Evolutionary conservation across 2,329 filamentous ascomycete species (phyloP).

Genomic region (Hirsutella minnesotensis): DNA sequence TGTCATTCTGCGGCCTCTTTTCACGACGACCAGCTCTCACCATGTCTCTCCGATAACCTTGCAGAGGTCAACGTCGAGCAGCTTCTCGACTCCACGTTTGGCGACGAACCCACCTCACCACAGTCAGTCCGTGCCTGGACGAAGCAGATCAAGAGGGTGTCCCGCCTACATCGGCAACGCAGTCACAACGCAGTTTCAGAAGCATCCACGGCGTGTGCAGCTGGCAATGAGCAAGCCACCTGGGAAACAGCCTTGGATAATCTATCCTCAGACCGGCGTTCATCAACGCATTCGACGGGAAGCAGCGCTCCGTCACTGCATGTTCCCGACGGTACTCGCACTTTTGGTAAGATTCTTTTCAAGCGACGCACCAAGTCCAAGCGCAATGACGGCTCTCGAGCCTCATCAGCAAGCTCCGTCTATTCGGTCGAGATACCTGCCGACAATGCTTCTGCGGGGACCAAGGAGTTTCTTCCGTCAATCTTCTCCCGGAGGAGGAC

Average conservation of each 20-base stretch:
- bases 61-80: slow-evolving; percentile 19
- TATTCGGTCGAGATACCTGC: slow-evolving; percentile 31
- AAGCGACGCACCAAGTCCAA: slow-evolving; percentile 37
- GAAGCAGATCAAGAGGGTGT: slow-evolving; percentile 45
- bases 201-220: slow-evolving; percentile 38
- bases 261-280: slow-evolving; percentile 38
- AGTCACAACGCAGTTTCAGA: slow-evolving; percentile 34
- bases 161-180: slow-evolving; percentile 22
- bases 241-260: slow-evolving; percentile 40
- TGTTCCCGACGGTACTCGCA: slow-evolving; percentile 46
- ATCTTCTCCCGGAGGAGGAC: slow-evolving; percentile 39
- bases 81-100: slow-evolving; percentile 42
- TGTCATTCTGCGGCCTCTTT: too few relatives aligned
- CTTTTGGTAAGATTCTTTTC: slow-evolving; percentile 49
- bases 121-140: slow-evolving; percentile 46
- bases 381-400: slow-evolving; percentile 37
- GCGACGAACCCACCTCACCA: slow-evolving; percentile 48
- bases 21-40: not conserved
- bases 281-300: slow-evolving; percentile 42
- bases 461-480: slow-evolving; percentile 34
- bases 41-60: slow-evolving; percentile 3
- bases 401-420: slow-evolving; percentile 34
- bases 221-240: slow-evolving; percentile 25
- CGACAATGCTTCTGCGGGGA: slow-evolving; percentile 19
- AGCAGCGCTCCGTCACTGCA: slow-evolving; percentile 41